These are phyloP conservation scores for Aulographum hederae DNA, from an alignment of 2,329 filamentous ascomycete species.

Conservation along the genomic window DNA sequence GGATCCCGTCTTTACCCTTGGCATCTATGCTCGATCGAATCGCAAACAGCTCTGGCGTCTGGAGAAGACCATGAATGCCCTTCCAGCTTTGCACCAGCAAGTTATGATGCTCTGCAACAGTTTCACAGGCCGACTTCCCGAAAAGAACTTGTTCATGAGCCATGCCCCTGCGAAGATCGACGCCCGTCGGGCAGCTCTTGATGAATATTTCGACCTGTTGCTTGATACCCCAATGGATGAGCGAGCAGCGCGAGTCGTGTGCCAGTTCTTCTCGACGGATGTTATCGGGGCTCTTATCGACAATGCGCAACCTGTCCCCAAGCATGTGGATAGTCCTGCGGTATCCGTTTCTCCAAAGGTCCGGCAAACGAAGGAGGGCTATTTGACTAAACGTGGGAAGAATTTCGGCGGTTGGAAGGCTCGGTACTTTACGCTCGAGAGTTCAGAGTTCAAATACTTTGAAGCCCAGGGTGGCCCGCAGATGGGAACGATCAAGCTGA, in stretches of 20 bases:
- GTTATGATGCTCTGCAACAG: conserved; percentile 19
- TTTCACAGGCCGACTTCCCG: conserved; percentile 63
- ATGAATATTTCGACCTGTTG: conserved; percentile 70
- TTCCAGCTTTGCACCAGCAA: conserved; percentile 68
- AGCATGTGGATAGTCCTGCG: conserved; percentile 1
- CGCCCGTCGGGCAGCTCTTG: conserved; percentile 61
- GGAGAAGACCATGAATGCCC: conserved; percentile 73
- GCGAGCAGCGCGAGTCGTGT: conserved; percentile 59
- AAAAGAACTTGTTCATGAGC: conserved; percentile 71
- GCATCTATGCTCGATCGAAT: conserved; percentile 61
- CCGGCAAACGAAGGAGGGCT: conserved; percentile 63
- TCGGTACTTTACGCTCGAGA: conserved; percentile 50
- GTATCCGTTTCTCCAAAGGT: conserved; percentile 37
- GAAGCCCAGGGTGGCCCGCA: conserved; percentile 81
- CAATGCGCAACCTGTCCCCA: background rate
- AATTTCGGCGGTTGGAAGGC: conserved; percentile 99
- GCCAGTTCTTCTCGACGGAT: conserved; percentile 63
- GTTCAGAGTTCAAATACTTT: conserved; percentile 67
- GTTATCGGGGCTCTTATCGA: conserved; percentile 34
- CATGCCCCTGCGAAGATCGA: conserved; percentile 91
- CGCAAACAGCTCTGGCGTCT: conserved; percentile 75
- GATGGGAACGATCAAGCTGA: conserved; percentile 81
- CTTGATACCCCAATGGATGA: conserved; percentile 70
- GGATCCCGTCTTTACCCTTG: conserved; percentile 84
- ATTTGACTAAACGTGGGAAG: conserved; percentile 91